These are phyloP conservation scores for Collybia nuda DNA, from an alignment of 768 basidiomycete genomes.

Conservation along the genomic window DNA sequence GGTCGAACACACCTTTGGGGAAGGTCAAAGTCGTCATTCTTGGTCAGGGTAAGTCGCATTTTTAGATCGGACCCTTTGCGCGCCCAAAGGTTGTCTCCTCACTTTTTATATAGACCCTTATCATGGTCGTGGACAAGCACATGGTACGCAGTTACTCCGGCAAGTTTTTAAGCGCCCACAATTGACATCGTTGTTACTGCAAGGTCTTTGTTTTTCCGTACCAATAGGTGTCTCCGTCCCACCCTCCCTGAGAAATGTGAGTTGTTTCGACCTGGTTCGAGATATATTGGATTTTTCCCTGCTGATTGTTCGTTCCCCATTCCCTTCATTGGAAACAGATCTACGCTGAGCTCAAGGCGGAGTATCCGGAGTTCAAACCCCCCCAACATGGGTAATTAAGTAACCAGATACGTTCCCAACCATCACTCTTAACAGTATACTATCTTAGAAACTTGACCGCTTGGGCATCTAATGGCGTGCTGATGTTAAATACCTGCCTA, in stretches of 20 bases:
- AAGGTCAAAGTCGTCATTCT: conserved; percentile 88
- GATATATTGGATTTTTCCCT: not conserved
- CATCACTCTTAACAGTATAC: conserved; percentile 1
- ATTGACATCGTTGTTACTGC: conserved; percentile 13
- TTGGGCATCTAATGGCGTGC: conserved; percentile 86
- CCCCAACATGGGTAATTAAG: conserved; percentile 80
- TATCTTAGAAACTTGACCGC: conserved; percentile 65
- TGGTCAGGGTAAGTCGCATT: conserved; percentile 50
- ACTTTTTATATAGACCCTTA: conserved; percentile 64
- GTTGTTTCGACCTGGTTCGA: conserved; percentile 14
- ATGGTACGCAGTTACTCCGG: conserved; percentile 49
- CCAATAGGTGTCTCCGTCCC: conserved; percentile 71
- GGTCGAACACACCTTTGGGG: conserved; percentile 86
- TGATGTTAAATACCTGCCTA: conserved; percentile 90
- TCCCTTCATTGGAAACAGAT: conserved; percentile 49
- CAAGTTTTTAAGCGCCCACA: not conserved
- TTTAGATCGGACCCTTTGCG: conserved; percentile 7
- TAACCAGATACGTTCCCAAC: not conserved
- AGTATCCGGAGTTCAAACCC: conserved; percentile 75
- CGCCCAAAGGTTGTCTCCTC: conserved; percentile 8
- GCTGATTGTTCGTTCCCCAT: conserved; percentile 10
- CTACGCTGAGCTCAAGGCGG: conserved; percentile 81
- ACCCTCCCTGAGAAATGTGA: conserved; percentile 80
- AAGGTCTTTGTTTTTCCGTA: conserved; percentile 92
- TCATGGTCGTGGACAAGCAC: conserved; percentile 78